Evolutionary conservation across 805 yeast genomes (phyloP).

Genomic region (Cyberlindnera meyerae): DNA sequence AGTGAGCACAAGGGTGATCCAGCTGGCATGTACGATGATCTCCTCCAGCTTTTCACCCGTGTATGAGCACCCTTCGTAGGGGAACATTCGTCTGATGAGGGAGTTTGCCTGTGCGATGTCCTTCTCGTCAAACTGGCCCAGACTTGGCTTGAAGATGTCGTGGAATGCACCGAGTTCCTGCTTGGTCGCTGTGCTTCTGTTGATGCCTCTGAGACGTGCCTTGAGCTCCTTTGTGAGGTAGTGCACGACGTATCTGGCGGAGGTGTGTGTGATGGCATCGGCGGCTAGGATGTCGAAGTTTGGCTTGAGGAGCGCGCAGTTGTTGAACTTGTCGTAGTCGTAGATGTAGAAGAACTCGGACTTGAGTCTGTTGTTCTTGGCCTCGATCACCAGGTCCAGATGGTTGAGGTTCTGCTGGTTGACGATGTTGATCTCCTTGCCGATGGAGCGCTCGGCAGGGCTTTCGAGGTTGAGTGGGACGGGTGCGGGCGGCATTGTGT

Average conservation of each 20-base stretch:
- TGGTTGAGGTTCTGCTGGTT: conserved; percentile 23
- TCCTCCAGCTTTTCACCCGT: conserved; percentile 27
- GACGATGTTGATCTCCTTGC: conserved; percentile 25
- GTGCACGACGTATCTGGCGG: conserved; percentile 32
- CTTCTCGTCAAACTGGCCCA: conserved; percentile 30
- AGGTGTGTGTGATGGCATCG: conserved; percentile 27
- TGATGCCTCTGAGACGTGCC: conserved; percentile 18
- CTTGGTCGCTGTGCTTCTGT: conserved; percentile 16
- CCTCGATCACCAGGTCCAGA: conserved; percentile 25
- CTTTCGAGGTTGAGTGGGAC: conserved; percentile 19
- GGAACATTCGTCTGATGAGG: conserved; percentile 29
- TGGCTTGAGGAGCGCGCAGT: conserved; percentile 23
- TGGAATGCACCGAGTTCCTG: conserved; percentile 18
- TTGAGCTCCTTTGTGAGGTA: conserved; percentile 30
- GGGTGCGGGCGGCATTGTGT: conserved; percentile 3
- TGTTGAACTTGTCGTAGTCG: conserved; percentile 28
- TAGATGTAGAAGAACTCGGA: conserved; percentile 31
- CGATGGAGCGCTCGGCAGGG: conserved; percentile 22
- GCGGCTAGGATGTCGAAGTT: conserved; percentile 22
- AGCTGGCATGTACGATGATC: conserved; percentile 21
- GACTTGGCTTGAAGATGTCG: conserved; percentile 32
- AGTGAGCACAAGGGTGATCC: conserved; percentile 26
- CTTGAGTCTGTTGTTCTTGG: conserved; percentile 25
- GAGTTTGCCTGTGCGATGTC: conserved; percentile 27
- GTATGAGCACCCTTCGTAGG: conserved; percentile 33